phyloP scores from a whole-genome alignment of 2,329 filamentous ascomycete genomes.

The Curvularia sp. region DNA sequence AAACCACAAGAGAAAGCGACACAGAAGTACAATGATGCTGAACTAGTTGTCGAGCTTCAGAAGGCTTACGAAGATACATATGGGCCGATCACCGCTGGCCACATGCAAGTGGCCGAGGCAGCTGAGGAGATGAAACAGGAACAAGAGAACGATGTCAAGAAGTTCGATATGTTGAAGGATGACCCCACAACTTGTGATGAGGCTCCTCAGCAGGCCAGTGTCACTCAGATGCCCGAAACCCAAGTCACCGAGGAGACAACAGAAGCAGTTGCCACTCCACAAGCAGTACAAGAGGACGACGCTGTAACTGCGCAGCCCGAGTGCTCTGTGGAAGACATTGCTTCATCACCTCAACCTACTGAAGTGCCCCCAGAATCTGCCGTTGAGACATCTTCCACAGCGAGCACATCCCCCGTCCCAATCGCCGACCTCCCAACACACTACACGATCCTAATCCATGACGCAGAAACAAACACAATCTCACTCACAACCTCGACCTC shows the following conservation, averaged over 20 bases:
- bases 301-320: neutral
- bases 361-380: neutral
- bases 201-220: neutral
- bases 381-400: neutral
- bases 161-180: conserved; percentile 26
- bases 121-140: conserved; percentile 1
- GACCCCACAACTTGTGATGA: conserved; percentile 10
- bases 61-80: conserved; percentile 39
- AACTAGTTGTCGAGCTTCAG: conserved; percentile 35
- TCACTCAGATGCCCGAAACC: neutral
- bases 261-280: neutral
- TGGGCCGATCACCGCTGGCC: conserved; percentile 33
- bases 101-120: conserved; percentile 25
- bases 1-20: conserved; percentile 17
- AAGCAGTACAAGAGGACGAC: neutral
- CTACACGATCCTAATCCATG: conserved; percentile 40
- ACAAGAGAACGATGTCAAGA: conserved; percentile 5
- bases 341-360: neutral
- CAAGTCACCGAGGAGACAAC: neutral
- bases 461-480: conserved; percentile 34
- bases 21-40: conserved; percentile 26
- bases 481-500: conserved; percentile 37
- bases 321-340: neutral
- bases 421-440: conserved; percentile 13
- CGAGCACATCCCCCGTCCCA: neutral